Percentiles rank a stretch among this genome's conserved stretches.
These are phyloP conservation scores for Globisporangium cylindrosporum DNA, from an alignment of 352 stramenopile species.

Conservation along the genomic window DNA sequence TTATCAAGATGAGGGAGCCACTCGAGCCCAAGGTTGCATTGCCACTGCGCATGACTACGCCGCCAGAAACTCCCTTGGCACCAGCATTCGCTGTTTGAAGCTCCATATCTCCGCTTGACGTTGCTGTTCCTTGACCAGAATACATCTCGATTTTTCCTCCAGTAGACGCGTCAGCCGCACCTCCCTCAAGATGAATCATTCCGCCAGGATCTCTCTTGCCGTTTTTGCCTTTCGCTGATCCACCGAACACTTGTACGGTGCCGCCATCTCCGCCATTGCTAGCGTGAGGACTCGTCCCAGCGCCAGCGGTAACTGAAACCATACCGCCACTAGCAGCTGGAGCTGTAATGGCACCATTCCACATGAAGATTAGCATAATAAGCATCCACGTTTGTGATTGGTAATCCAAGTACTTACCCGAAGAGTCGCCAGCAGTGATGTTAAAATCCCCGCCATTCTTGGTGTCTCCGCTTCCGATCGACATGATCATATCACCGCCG, in stretches of 20 bases:
- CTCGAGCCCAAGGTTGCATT: constrained; percentile 64
- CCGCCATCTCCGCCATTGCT: constrained; percentile 65
- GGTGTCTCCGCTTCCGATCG: constrained; percentile 30
- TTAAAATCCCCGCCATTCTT: constrained; percentile 50
- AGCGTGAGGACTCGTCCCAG: constrained; percentile 41
- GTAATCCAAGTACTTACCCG: constrained; percentile 29
- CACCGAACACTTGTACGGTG: constrained; percentile 45
- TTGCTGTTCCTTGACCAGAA: constrained; percentile 38
- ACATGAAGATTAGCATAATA: constrained; percentile 15
- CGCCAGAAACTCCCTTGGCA: constrained; percentile 75
- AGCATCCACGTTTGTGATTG: not conserved
- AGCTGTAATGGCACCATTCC: constrained; percentile 24
- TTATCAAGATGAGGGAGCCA: constrained; percentile 70
- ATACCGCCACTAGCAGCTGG: constrained; percentile 35
- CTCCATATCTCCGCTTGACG: constrained; percentile 67
- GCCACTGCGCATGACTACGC: constrained; percentile 67
- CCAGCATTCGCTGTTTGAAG: constrained; percentile 69
- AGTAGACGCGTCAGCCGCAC: constrained; percentile 39
- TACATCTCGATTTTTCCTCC: constrained; percentile 65
- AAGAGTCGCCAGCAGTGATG: constrained; percentile 66
- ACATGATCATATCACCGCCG: constrained; percentile 35
- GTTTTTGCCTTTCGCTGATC: constrained; percentile 52
- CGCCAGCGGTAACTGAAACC: constrained; percentile 45
- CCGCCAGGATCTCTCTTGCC: constrained; percentile 45
- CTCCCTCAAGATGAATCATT: constrained; percentile 59